phyloP scores from a whole-genome alignment of 2,329 filamentous ascomycete genomes.

The Aspergillus oerlinghausenensis region DNA sequence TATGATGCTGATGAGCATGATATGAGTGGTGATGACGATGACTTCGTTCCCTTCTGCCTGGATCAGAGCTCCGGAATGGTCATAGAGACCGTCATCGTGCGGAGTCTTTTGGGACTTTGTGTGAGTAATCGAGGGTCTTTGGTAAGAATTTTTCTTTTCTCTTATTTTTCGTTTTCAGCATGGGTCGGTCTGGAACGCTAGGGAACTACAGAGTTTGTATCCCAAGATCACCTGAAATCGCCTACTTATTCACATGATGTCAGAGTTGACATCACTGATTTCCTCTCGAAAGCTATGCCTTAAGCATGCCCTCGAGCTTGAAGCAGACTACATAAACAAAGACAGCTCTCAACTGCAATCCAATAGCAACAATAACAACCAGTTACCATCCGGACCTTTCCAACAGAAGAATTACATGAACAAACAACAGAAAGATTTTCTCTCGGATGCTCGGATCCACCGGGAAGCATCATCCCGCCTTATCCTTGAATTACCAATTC shows the following conservation, averaged over 20 bases:
- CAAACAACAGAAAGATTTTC: not conserved
- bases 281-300: not conserved
- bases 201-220: not conserved
- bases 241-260: not conserved
- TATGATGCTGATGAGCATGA: not conserved
- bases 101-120: not conserved
- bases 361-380: not conserved
- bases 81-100: not conserved
- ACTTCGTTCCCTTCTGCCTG: not conserved
- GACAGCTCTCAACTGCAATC: not conserved
- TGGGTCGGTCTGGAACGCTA: not conserved
- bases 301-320: not conserved
- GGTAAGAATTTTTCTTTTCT: not conserved
- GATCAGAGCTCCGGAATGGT: not conserved
- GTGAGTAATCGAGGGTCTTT: not conserved
- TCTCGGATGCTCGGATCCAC: slow-evolving; percentile 13
- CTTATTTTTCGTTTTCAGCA: not conserved
- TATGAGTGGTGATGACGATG: not conserved
- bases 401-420: not conserved
- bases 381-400: not conserved
- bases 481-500: not conserved
- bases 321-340: not conserved
- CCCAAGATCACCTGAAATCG: not conserved
- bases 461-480: slow-evolving; percentile 3
- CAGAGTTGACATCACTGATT: not conserved